phyloP scores from a whole-genome alignment of 1,284 basidiomycete species.

The Vanrija pseudolonga region DNA sequence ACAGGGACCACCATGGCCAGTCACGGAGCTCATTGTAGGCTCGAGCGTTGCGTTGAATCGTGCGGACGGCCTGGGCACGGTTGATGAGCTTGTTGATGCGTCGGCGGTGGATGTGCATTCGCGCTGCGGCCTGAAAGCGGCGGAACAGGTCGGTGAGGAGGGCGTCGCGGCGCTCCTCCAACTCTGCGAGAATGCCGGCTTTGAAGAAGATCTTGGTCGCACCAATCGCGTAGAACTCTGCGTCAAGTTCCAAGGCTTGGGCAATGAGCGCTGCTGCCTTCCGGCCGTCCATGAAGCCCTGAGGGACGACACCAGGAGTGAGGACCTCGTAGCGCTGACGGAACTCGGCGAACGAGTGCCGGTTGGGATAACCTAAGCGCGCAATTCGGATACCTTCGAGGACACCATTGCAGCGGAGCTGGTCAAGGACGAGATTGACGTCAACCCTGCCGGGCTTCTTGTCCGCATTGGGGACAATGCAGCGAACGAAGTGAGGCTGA shows the following conservation, averaged over 20 bases:
- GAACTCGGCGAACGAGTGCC: constrained; percentile 95
- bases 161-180: constrained; percentile 88
- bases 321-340: constrained; percentile 94
- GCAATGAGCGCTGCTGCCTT: constrained; percentile 94
- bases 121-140: constrained; percentile 75
- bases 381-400: constrained; percentile 98
- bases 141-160: constrained; percentile 87
- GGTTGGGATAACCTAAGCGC: constrained; percentile 93
- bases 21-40: constrained; percentile 83
- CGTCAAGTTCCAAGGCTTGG: constrained; percentile 81
- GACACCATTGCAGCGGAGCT: constrained; percentile 97
- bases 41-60: constrained; percentile 89
- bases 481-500: constrained; percentile 97
- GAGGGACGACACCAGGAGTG: constrained; percentile 85
- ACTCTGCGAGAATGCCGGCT: constrained; percentile 94
- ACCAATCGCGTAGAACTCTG: constrained; percentile 81
- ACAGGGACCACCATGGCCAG: constrained; percentile 99
- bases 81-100: constrained; percentile 95
- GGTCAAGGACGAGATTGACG: constrained; percentile 91
- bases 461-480: constrained; percentile 90
- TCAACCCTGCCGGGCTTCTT: constrained; percentile 93
- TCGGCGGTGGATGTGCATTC: constrained; percentile 80
- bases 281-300: constrained; percentile 94
- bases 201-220: constrained; percentile 99
- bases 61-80: constrained; percentile 82